Base-by-base conservation (phyloP, 2,329 filamentous ascomycete species). In the Fusarium bulbicola region DNA sequence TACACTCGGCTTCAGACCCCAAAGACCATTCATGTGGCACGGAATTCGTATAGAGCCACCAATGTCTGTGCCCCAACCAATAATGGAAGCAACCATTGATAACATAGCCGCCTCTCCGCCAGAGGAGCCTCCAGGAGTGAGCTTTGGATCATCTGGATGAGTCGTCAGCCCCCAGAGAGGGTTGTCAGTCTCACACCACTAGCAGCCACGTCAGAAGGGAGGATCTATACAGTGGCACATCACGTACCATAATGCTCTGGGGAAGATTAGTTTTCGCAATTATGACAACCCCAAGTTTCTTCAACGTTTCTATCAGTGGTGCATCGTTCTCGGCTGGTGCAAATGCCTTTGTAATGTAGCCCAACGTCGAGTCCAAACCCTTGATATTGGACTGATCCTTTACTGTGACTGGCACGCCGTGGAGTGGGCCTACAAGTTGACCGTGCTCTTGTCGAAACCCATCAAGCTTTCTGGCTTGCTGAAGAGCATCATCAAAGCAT, bases 1-100 rank as follows among this genome's bases (percentile, higher is more conserved):
- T 46, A 40, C 59, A 5, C 52, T 62, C 6, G 59, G 59, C n/a
- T 62, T 59, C 16, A 62, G 15, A 16, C 59, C 59, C 40, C 40
- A 62, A 9, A 59, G 21, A 3, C 59, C 59, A 14, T 46, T 46
- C 59, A 62, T 58, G 21, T 46, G 52, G 16, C 40, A 36, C 12
- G 59, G 59, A 6, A 46, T 46, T 1, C 59, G 26, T 21, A 62
- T 47, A 6, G 52, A 58, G 10, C 52, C 59, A 11, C 52, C 59
- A 12, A 62, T 39, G 9, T 59, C 59, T 18, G 32, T 59, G 13
- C 59, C 59, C 50, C 40, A 58, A 14, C 52, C 59, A 9, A 62
- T 11, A 3, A 59, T 12, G 2, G 59, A 58, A 2, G 24, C 52
- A 4, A 26, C 52, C 21, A 21, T 18, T 8, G 52, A 42, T 11